A percentile compares a stretch with the other conserved stretches of the same genome.
Evolutionary conservation across 805 yeast species (phyloP).

Genomic region (Starmerella scarabaei): DNA sequence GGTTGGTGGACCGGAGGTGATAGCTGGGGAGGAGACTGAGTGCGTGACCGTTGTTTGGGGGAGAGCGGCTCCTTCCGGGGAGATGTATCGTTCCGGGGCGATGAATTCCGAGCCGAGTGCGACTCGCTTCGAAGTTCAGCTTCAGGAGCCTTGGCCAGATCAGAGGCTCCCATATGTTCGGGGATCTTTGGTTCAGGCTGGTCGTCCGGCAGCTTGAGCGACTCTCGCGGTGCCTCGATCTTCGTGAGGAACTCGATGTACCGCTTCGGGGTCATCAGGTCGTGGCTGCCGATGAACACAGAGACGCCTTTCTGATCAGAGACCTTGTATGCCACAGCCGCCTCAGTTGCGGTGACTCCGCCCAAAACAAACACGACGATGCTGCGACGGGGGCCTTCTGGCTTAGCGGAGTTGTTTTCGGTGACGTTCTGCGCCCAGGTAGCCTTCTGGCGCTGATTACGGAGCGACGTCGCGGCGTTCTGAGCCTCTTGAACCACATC

Average conservation of each 20-base stretch:
- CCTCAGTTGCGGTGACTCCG: conserved; percentile 74
- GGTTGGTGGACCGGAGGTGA: neutral
- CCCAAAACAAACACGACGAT: conserved; percentile 77
- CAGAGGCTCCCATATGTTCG: conserved; percentile 14
- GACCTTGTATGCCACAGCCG: conserved; percentile 61
- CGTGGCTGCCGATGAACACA: conserved; percentile 70
- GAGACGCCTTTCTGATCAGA: conserved; percentile 46
- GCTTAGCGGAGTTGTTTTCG: neutral
- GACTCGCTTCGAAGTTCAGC: neutral
- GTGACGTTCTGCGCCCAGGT: conserved; percentile 50
- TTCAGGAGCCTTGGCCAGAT: neutral
- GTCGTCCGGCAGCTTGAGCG: conserved; percentile 26
- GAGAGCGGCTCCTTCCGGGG: neutral
- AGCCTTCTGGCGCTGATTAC: conserved; percentile 61
- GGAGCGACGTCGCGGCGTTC: conserved; percentile 40
- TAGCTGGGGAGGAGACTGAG: neutral
- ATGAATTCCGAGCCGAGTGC: neutral
- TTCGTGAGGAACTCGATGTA: conserved; percentile 25
- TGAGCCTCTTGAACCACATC: conserved; percentile 27
- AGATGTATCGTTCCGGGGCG: neutral
- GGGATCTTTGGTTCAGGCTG: conserved; percentile 25
- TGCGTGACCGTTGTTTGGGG: neutral
- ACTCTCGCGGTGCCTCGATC: conserved; percentile 22
- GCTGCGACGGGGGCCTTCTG: conserved; percentile 19
- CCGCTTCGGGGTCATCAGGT: conserved; percentile 37